These are phyloP conservation scores for Pseudogymnoascus sp. DNA, from an alignment of 2,329 filamentous ascomycete genomes.

Conservation along the genomic window DNA sequence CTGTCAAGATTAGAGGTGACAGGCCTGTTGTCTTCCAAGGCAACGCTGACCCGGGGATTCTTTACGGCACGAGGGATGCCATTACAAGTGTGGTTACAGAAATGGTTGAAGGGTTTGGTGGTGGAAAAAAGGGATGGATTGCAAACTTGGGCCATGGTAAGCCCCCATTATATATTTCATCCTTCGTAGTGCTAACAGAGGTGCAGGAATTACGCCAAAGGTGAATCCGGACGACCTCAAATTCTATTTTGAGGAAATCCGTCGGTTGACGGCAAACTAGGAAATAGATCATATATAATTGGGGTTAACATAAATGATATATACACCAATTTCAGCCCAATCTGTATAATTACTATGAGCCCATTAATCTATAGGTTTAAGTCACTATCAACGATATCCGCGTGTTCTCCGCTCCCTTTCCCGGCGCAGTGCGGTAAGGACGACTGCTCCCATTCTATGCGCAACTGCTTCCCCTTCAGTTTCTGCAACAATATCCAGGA, in stretches of 20 bases:
- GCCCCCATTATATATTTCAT: slow-evolving; percentile 26
- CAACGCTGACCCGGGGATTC: slow-evolving; percentile 87
- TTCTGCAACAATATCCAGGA: slow-evolving; percentile 17
- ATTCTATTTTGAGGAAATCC: slow-evolving; percentile 91
- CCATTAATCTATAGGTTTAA: neutral
- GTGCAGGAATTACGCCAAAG: slow-evolving; percentile 78
- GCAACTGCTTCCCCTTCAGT: slow-evolving; percentile 19
- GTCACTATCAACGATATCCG: neutral
- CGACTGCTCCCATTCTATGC: neutral
- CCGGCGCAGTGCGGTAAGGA: neutral
- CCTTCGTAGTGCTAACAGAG: slow-evolving; percentile 18
- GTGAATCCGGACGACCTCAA: slow-evolving; percentile 90
- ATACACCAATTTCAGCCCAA: neutral
- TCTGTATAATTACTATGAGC: neutral
- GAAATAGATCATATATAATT: neutral
- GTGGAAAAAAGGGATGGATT: slow-evolving; percentile 86
- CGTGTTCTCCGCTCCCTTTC: neutral
- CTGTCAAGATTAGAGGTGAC: slow-evolving; percentile 70
- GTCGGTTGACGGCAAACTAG: slow-evolving; percentile 51
- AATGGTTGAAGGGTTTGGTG: slow-evolving; percentile 81
- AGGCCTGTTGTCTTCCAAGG: slow-evolving; percentile 77
- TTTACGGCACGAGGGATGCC: slow-evolving; percentile 75
- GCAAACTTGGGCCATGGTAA: slow-evolving; percentile 91
- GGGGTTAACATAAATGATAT: neutral
- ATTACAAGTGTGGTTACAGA: slow-evolving; percentile 77